Evolutionary conservation across 176 grass and related monocot species (phyloP).

Genomic region (Avena atlantica): DNA sequence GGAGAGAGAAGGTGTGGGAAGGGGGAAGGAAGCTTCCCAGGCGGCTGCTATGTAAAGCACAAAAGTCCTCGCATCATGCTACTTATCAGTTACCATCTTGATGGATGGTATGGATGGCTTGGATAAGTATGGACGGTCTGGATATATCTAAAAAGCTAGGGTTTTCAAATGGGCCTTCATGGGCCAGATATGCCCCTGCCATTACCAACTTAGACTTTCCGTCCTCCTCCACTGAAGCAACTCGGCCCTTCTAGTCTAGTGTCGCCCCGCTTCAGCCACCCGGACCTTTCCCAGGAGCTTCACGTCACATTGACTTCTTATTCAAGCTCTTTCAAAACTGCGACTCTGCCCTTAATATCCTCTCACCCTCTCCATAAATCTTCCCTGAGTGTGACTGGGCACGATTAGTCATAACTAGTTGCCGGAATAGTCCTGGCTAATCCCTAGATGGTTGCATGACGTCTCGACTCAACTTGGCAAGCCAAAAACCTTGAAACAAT

Average conservation of each 20-base stretch:
- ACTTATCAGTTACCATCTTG: neutral
- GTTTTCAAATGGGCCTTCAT: conserved; percentile 32
- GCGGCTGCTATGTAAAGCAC: conserved; percentile 10
- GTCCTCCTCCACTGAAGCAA: neutral
- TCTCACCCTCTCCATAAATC: neutral
- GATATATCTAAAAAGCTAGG: conserved; percentile 5
- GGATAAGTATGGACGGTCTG: conserved; percentile 10
- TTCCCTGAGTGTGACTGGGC: neutral
- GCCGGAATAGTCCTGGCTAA: neutral
- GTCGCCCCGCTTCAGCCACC: neutral
- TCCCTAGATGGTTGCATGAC: neutral
- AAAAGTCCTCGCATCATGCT: neutral
- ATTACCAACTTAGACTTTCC: neutral
- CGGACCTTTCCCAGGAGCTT: conserved; percentile 13
- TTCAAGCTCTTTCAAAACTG: conserved; percentile 2
- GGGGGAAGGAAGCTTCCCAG: neutral
- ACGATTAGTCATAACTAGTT: neutral
- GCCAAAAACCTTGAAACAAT: neutral
- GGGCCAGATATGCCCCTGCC: neutral
- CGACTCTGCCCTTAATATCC: conserved; percentile 5
- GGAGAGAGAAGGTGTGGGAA: conserved; percentile 17
- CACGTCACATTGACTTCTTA: neutral
- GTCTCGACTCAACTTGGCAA: neutral
- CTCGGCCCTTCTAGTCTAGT: neutral
- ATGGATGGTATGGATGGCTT: conserved; percentile 24